These are phyloP conservation scores for Mycena amicta DNA, from an alignment of 768 basidiomycete species.

Conservation along the genomic window DNA sequence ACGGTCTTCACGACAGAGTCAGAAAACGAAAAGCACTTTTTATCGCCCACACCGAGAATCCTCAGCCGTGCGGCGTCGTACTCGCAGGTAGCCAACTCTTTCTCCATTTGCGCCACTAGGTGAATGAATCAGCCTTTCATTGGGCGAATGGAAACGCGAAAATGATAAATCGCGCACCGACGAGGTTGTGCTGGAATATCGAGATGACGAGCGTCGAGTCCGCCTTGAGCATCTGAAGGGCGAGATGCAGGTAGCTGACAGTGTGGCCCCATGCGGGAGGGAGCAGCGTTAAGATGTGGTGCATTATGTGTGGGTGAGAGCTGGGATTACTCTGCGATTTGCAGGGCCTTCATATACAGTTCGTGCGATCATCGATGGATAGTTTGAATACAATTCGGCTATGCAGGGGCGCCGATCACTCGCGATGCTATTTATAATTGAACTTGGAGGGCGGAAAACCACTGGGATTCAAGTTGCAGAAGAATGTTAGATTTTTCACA, in stretches of 20 bases:
- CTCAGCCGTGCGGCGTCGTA: slow-evolving; percentile 4
- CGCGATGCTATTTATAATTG: too few relatives aligned
- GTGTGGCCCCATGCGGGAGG: slow-evolving; percentile 7
- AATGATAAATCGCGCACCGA: not conserved
- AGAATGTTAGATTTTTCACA: too few relatives aligned
- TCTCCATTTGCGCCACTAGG: slow-evolving; percentile 5
- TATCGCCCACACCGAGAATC: slow-evolving; percentile 3
- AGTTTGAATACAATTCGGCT: too few relatives aligned
- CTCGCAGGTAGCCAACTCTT: slow-evolving; percentile 2
- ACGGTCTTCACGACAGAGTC: not conserved
- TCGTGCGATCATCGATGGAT: too few relatives aligned
- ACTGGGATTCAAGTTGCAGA: too few relatives aligned
- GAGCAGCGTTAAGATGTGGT: slow-evolving; percentile 9
- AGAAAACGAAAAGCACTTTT: not conserved
- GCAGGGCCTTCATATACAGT: too few relatives aligned
- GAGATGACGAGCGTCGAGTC: slow-evolving; percentile 6
- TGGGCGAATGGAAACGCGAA: not conserved
- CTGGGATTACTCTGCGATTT: too few relatives aligned
- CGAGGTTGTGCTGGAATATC: slow-evolving; percentile 2
- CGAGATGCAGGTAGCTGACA: slow-evolving; percentile 7
- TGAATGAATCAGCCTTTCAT: not conserved
- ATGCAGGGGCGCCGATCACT: too few relatives aligned
- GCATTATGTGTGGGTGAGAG: too few relatives aligned
- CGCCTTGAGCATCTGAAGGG: not conserved
- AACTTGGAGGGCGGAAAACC: too few relatives aligned